Evolutionary conservation across 208 protist genomes (phyloP), one percentile per base, ranked within the genome.

Genomic region (Acanthamoeba royreba): DNA sequence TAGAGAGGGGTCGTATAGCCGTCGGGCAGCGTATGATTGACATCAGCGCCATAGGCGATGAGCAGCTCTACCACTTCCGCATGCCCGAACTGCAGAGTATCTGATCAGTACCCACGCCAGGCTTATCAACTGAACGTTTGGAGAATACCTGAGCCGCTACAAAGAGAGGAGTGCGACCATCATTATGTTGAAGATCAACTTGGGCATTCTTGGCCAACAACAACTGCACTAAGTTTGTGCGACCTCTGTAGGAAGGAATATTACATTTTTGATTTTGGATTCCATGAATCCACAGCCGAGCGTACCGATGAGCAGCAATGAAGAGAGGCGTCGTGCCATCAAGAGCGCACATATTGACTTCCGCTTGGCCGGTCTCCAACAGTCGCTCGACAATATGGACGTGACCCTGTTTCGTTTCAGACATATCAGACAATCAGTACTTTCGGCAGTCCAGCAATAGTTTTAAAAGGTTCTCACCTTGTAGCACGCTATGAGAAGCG

Each of bases 1-100:
- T 87, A 87, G 49, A 87, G 79, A 28, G 79, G 79, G 25, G 79
- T 87, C 7, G 79, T 87, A 38, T 87, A 87, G 79, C 79, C 79
- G 33, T 87, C 79, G 33, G 46, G 43, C 46, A 87, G 79, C 46
- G 46, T 61, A 45, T 87, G 79, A 38, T 87, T 87, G 25, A 87
- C 79, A 38, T 87, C 79, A 4, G 79, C 43, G 11, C 79, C 79
- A 42, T 87, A 87, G 43, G 79, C 79, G 4, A 87, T 87, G 22
- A 87, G 33, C 43, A 87, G 49, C 43, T 87, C 79, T 31, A 58
- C 79, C 43, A 87, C 79, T 40, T 87, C 79, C 13, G 79, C 49
- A 45, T 87, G 79, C 2, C 79, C 79, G 49, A 87, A 87, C 79
- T 87, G 2, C 19, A 31, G 5, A 15, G 28, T 28, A n/a, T n/a